Evolutionary conservation across 2,329 filamentous ascomycete species (phyloP).

Genomic region (Sodiomyces alkalinus): DNA sequence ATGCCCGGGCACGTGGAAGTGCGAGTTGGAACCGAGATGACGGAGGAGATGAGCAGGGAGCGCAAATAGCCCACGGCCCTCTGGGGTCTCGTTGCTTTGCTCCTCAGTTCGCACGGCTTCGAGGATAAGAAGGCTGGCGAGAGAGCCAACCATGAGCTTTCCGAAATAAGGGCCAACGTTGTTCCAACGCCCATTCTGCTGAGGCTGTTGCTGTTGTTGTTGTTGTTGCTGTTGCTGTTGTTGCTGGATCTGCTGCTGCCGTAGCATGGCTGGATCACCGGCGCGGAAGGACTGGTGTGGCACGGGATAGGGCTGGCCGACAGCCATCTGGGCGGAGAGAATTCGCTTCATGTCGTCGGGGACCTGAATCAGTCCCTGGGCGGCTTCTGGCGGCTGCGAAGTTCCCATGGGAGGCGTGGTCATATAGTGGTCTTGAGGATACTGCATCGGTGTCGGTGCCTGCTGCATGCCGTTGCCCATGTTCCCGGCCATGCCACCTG

Average conservation of each 20-base stretch:
- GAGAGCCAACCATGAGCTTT: conserved; percentile 84
- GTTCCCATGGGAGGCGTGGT: conserved; percentile 28
- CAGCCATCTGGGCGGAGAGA: conserved; percentile 38
- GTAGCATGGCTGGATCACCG: conserved; percentile 29
- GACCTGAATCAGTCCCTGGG: conserved; percentile 48
- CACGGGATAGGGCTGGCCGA: conserved; percentile 36
- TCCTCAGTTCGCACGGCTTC: conserved; percentile 62
- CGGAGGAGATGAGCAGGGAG: conserved; percentile 45
- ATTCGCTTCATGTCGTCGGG: conserved; percentile 51
- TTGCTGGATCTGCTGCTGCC: conserved; percentile 42
- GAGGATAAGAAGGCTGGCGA: conserved; percentile 83
- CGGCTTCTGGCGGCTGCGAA: conserved; percentile 22
- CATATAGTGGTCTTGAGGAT: conserved; percentile 29
- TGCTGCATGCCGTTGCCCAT: conserved; percentile 40
- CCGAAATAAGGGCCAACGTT: conserved; percentile 41
- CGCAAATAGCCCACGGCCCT: conserved; percentile 52
- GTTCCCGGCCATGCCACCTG: too few species aligned
- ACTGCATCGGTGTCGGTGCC: conserved; percentile 36
- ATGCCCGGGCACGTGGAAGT: conserved; percentile 39
- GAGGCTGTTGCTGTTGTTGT: conserved; percentile 29
- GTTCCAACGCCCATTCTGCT: conserved; percentile 38
- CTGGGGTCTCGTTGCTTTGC: conserved; percentile 44
- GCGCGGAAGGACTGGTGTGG: conserved; percentile 30
- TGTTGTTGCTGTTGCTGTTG: conserved; percentile 30
- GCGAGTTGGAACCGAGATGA: conserved; percentile 28